Evolutionary conservation across 108 stramenopile genomes (phyloP), one percentile per base, ranked within the genome.

Genomic region (Hondaea fermentalgiana): DNA sequence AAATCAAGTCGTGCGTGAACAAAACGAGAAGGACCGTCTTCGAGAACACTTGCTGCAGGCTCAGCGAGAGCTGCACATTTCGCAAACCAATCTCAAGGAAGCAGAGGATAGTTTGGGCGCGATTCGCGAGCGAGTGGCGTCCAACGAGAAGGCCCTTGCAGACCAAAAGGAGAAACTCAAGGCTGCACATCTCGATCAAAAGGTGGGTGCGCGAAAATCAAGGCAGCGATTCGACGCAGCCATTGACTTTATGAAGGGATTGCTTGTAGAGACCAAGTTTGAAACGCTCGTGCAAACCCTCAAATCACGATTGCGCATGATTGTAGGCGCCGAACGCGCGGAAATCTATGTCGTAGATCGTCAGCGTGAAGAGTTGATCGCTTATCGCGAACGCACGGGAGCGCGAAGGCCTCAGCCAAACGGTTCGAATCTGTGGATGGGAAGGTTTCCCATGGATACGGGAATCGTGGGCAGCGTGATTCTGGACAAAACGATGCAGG

Each of bases 101-200:
- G 76, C 28, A 8, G 76, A 83, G 49, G 51, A 53, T 23, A 53
- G 19, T 12, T 45, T 83, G 10, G 51, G 25, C 23, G 45, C 49
- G 6, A 12, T 83, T 6, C 76, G 76, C 49, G 76, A 83, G n/a
- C 45, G 49, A 28, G 49, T 83, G n/a, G 51, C 45, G 16, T 47
- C 49, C 19, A 53, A 47, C n/a, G 49, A 83, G 4, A 83, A 83
- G 76, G 12, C 49, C 12, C 14, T 53, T 21, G 76, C 76, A 25
- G 76, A 83, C 43, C 76, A 83, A 45, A 83, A 83, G 28, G 76
- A 83, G n/a, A 83, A 83, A 83, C 12, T 83, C 51, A 83, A 83
- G 28, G 51, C n/a, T 17, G 45, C 23, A 23, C 76, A 83, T 43
- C 76, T 83, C 23, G 76, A 83, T 6, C 76, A 83, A 23, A 83